Evolutionary conservation across 1,139 yeast species (phyloP), one percentile per base, ranked within the genome.

Genomic region (Candida pseudoviswanathii): DNA sequence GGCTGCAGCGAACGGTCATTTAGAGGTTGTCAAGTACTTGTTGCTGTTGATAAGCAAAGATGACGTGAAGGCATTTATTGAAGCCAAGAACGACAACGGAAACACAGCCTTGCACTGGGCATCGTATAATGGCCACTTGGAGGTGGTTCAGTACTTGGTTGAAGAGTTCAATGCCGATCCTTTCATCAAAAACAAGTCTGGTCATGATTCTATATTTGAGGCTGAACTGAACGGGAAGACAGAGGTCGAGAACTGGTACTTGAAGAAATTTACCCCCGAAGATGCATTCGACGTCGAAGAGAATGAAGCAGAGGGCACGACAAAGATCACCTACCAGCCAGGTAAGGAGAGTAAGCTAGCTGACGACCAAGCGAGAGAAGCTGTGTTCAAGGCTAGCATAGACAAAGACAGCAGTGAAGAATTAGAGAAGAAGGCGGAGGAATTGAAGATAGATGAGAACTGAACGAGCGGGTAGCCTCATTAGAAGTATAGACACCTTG

Each of bases 81-180:
- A 82, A 49, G 69, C 75, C 25, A 77, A 73, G 50, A 94, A 94
- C 65, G 87, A 82, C 43, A 82, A 86, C 30, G 98, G 98, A 3
- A 94, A 94, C 65, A 91, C 99, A 0, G 86, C 98, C 0, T 75
- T 94, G 54, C 98, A 94, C 66, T 94, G 99, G 99, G 97, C 98
- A 0, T 81, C 96, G 0, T 80, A 83, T 57, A 91, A 89, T 61
- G 98, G 97, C 1, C 94, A 91, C 59, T 68, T 89, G 53, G 84
- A 81, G 2, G 75, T 86, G 7, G 95, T 90, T 37, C 70, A 86
- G 65, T 63, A 80, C 7, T 72, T 94, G 43, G 85, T 94, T 62
- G 92, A 86, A 31, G 78, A 82, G 48, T 89, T 83, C 55, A 77
- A 78, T 5, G 96, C 92, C 0, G 96, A 94, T 65, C 92, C 96